These are phyloP conservation scores for Candida glucosophila DNA, from an alignment of 1,139 yeast genomes.

Conservation along the genomic window DNA sequence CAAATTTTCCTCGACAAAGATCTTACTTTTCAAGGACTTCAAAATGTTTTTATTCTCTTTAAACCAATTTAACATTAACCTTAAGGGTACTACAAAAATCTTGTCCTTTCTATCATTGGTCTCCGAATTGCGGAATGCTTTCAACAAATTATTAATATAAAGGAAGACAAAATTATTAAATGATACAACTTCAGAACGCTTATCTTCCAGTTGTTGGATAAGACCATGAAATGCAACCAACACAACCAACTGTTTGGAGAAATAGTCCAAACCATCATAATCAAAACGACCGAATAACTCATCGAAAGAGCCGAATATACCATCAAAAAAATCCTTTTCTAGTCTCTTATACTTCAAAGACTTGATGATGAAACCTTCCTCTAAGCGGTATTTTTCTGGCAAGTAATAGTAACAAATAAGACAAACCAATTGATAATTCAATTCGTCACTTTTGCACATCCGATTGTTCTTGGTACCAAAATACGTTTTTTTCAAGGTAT, in stretches of 20 bases:
- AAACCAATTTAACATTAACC: slow-evolving; percentile 50
- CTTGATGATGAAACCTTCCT: slow-evolving; percentile 17
- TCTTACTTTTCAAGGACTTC: slow-evolving; percentile 26
- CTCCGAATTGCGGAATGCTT: slow-evolving; percentile 10
- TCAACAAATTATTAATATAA: slow-evolving; percentile 27
- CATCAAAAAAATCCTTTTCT: slow-evolving; percentile 17
- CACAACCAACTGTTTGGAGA: slow-evolving; percentile 17
- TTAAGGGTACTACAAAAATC: slow-evolving; percentile 21
- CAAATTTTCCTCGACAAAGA: slow-evolving; percentile 19
- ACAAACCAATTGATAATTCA: slow-evolving; percentile 16
- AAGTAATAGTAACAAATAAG: slow-evolving; percentile 21
- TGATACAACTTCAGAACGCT: slow-evolving; percentile 5
- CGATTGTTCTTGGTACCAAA: slow-evolving; percentile 3
- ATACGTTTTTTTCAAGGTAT: slow-evolving; percentile 10
- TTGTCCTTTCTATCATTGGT: slow-evolving; percentile 13
- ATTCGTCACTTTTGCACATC: slow-evolving; percentile 8
- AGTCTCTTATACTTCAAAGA: slow-evolving; percentile 16
- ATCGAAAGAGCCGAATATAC: slow-evolving; percentile 6
- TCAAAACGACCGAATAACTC: slow-evolving; percentile 5
- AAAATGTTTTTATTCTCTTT: slow-evolving; percentile 35
- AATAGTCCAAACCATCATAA: slow-evolving; percentile 8
- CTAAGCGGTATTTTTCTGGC: slow-evolving; percentile 18
- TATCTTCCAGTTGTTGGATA: slow-evolving; percentile 4
- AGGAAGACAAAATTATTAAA: slow-evolving; percentile 17
- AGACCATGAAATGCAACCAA: slow-evolving; percentile 14